A percentile compares a stretch with the other conserved stretches of the same genome.
Conservation (phyloP, 164 flowering plant genomes). For the Annona squamosa region DNA sequence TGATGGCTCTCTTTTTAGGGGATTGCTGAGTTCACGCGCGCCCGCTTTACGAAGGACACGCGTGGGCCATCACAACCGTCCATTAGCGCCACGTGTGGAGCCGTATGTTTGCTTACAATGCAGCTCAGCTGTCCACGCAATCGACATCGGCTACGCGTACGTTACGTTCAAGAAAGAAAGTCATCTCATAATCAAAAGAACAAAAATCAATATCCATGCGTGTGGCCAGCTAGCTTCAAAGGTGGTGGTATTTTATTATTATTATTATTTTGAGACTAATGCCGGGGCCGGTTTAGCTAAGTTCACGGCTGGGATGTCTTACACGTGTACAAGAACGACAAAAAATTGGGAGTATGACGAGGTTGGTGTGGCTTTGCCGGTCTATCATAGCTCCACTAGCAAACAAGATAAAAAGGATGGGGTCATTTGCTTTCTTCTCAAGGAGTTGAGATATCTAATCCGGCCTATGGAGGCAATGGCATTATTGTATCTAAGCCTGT, state of each 20-base stretch:
- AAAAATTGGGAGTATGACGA: background rate
- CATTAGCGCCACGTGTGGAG: background rate
- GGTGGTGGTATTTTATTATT: too few relatives aligned
- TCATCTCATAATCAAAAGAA: too few relatives aligned
- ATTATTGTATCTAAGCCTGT: background rate
- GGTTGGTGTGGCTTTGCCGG: background rate
- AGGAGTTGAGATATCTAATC: slow-evolving; percentile 10
- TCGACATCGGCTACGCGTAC: background rate
- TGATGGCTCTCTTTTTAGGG: slow-evolving; percentile 14
- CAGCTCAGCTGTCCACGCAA: background rate
- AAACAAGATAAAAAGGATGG: slow-evolving; percentile 9
- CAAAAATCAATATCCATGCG: too few relatives aligned
- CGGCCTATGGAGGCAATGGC: background rate
- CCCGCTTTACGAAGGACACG: background rate
- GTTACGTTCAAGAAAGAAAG: too few relatives aligned
- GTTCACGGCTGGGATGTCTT: background rate
- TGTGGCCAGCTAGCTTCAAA: too few relatives aligned
- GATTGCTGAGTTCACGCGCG: background rate
- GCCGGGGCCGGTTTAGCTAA: background rate
- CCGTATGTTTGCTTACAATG: background rate
- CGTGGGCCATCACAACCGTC: background rate
- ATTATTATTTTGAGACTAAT: background rate
- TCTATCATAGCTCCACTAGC: background rate
- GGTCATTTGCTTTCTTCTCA: slow-evolving; percentile 16
- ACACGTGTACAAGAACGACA: background rate